These are phyloP conservation scores for Tolypocladium tundrense DNA, from an alignment of 2,329 filamentous ascomycete species.

Conservation along the genomic window DNA sequence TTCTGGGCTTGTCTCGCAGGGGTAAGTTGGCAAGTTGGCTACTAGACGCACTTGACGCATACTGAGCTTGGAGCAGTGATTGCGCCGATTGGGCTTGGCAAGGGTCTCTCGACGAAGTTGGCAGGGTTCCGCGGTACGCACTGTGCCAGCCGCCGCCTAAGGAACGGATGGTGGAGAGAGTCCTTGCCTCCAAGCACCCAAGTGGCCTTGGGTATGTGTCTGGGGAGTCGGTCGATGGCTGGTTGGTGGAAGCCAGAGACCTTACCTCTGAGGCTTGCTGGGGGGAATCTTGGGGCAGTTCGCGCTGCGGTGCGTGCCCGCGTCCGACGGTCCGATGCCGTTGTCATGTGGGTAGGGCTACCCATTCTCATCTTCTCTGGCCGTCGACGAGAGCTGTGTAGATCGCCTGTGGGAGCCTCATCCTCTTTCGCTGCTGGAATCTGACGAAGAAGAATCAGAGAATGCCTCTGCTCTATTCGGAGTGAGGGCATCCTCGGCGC, in stretches of 20 bases:
- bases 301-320: not conserved
- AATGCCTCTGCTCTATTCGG: not conserved
- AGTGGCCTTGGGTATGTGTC: too few relatives aligned
- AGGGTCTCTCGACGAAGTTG: not conserved
- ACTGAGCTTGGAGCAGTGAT: not conserved
- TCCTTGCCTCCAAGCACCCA: not conserved
- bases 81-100: not conserved
- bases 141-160: not conserved
- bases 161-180: not conserved
- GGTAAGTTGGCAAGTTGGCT: not conserved
- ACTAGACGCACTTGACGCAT: not conserved
- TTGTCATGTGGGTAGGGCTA: not conserved
- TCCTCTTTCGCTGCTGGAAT: not conserved
- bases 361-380: not conserved
- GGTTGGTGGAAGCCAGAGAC: not conserved
- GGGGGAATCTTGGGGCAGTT: not conserved
- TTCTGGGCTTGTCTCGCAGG: not conserved
- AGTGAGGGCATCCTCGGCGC: not conserved
- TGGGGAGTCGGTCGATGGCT: not conserved
- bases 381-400: too few relatives aligned
- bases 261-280: not conserved
- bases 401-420: not conserved
- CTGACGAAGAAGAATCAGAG: too few relatives aligned
- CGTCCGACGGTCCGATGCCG: not conserved
- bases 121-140: not conserved